Evolutionary conservation across 495 filamentous ascomycete genomes (phyloP).

Genomic region (Penicillium psychrofluorescens): DNA sequence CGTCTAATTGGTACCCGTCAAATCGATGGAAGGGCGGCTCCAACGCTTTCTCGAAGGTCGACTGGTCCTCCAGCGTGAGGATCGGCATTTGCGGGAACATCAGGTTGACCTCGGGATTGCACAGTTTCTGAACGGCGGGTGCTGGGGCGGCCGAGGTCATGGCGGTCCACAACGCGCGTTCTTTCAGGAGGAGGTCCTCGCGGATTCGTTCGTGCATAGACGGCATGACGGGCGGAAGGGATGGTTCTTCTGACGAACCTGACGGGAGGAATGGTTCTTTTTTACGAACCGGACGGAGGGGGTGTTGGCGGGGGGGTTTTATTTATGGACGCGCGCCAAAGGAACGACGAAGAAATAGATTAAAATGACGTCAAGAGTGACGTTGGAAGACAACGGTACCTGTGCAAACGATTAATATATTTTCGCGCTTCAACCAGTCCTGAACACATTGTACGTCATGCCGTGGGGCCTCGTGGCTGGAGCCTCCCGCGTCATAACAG

Average conservation of each 20-base stretch:
- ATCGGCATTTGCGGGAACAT: constrained; percentile 33
- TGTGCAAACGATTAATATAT: no score
- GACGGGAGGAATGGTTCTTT: not conserved
- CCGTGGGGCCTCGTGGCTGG: not conserved
- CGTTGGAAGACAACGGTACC: constrained; percentile 3
- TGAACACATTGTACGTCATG: constrained; percentile 11
- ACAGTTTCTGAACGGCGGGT: constrained; percentile 31
- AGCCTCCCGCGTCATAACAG: no score
- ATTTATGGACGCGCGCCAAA: not conserved
- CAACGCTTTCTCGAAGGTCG: constrained; percentile 18
- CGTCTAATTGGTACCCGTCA: constrained; percentile 30
- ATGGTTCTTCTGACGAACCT: not conserved
- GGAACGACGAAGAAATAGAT: constrained; percentile 3
- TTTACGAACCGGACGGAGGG: no score
- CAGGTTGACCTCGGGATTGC: constrained; percentile 26
- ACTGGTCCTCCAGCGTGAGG: constrained; percentile 25
- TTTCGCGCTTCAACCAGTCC: no score
- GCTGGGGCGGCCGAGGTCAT: constrained; percentile 37
- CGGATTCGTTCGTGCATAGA: constrained; percentile 40
- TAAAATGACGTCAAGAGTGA: constrained; percentile 20
- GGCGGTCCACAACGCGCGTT: constrained; percentile 36
- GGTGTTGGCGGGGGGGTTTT: not conserved
- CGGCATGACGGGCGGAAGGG: constrained; percentile 18
- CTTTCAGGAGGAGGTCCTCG: constrained; percentile 31
- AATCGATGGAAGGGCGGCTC: constrained; percentile 37